Conservation (phyloP, 2,329 filamentous ascomycete species). For the Aspergillus aculeatus region DNA sequence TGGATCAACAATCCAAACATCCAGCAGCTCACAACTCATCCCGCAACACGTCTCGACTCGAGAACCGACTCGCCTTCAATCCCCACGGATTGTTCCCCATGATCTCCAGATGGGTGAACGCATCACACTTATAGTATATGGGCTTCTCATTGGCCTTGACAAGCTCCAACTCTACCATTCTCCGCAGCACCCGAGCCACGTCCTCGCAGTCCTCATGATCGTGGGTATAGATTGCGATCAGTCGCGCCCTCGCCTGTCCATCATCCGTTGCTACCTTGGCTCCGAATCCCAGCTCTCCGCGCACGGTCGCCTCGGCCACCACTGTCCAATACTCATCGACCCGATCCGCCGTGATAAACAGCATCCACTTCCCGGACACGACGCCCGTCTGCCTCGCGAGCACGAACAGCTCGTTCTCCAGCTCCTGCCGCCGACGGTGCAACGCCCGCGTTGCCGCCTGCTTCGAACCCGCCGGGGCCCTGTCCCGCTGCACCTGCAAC, state of each 20-base stretch:
- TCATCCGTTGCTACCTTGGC: constrained; percentile 69
- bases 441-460: constrained; percentile 38
- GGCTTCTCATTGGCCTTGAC: constrained; percentile 43
- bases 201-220: constrained; percentile 71
- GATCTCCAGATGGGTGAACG: constrained; percentile 66
- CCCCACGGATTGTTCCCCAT: constrained; percentile 61
- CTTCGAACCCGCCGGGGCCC: constrained; percentile 38
- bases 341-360: constrained; percentile 22
- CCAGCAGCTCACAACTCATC: constrained; percentile 23
- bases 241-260: constrained; percentile 42
- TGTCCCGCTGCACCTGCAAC: constrained; percentile 51
- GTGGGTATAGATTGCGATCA: constrained; percentile 76
- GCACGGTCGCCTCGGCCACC: constrained; percentile 65
- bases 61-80: constrained; percentile 54
- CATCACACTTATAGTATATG: constrained; percentile 80
- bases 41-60: constrained; percentile 39
- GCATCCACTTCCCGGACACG: constrained; percentile 61
- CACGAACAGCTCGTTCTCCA: constrained; percentile 57
- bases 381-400: constrained; percentile 61
- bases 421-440: constrained; percentile 40
- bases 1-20: not conserved
- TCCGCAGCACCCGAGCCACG: constrained; percentile 64
- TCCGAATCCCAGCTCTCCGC: constrained; percentile 66
- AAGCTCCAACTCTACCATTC: constrained; percentile 62
- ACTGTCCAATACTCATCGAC: constrained; percentile 51